These are phyloP conservation scores for Phaeotremella skinneri DNA, from an alignment of 768 basidiomycete genomes.

Conservation along the genomic window DNA sequence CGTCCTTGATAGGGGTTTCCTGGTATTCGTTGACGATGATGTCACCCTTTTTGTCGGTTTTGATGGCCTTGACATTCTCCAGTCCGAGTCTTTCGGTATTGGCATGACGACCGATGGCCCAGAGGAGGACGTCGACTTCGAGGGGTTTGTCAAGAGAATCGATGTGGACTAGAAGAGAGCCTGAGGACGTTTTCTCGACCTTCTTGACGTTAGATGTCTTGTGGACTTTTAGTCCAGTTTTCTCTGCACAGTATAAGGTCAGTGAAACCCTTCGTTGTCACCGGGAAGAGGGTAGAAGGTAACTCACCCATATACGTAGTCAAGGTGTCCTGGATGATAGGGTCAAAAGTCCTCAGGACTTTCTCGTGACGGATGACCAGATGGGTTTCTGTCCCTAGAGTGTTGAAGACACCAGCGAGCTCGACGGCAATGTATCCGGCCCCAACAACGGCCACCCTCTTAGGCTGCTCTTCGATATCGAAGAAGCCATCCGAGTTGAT, in stretches of 20 bases:
- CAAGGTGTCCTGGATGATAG: conserved; percentile 73
- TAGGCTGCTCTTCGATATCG: conserved; percentile 82
- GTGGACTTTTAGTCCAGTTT: conserved; percentile 88
- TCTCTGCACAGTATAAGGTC: conserved; percentile 55
- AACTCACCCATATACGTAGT: conserved; percentile 73
- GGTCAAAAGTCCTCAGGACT: conserved; percentile 91
- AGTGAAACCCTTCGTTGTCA: conserved; percentile 3
- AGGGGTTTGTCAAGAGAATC: conserved; percentile 67
- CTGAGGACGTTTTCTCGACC: conserved; percentile 64
- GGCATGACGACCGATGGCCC: conserved; percentile 89
- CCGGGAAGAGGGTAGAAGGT: not conserved
- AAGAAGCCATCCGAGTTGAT: conserved; percentile 97
- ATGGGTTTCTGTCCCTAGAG: conserved; percentile 87
- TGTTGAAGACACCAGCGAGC: conserved; percentile 88
- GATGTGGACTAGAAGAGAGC: conserved; percentile 71
- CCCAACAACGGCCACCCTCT: conserved; percentile 88
- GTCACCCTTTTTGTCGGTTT: conserved; percentile 75
- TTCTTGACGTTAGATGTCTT: conserved; percentile 69
- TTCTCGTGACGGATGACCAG: conserved; percentile 84
- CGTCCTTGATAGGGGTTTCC: conserved; percentile 66
- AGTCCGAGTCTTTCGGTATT: conserved; percentile 76
- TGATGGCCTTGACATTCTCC: conserved; percentile 66
- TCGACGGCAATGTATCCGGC: conserved; percentile 99
- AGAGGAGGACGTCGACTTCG: conserved; percentile 82
- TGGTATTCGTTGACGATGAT: conserved; percentile 89